Conservation (phyloP, 768 basidiomycete species). For the Russula griseocarnosa region DNA sequence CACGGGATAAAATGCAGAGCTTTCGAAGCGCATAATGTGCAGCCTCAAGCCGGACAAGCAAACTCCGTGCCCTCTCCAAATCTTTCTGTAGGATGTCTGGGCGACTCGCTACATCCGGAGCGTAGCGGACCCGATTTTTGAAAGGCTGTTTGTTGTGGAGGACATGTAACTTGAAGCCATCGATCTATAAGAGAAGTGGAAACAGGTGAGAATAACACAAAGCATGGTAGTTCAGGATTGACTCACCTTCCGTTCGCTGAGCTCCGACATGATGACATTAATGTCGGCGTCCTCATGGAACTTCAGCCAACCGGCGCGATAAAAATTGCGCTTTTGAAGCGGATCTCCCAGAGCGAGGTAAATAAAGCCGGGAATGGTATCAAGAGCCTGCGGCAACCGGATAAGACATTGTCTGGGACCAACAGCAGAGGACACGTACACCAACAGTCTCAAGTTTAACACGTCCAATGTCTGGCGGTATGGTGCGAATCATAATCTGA, state of each 20-base stretch:
- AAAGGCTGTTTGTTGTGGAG: slow-evolving; percentile 76
- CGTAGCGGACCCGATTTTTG: slow-evolving; percentile 69
- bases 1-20: slow-evolving; percentile 32
- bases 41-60: slow-evolving; percentile 72
- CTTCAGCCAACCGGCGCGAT: slow-evolving; percentile 91
- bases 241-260: slow-evolving; percentile 80
- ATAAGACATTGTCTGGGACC: slow-evolving; percentile 19
- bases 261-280: slow-evolving; percentile 58
- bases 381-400: slow-evolving; percentile 54
- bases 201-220: neutral
- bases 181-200: slow-evolving; percentile 54
- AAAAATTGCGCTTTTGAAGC: slow-evolving; percentile 86
- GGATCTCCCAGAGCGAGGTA: slow-evolving; percentile 92
- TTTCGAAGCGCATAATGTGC: slow-evolving; percentile 56
- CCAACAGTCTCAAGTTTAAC: slow-evolving; percentile 84
- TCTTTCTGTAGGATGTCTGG: slow-evolving; percentile 81
- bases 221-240: neutral
- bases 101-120: slow-evolving; percentile 77
- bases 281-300: slow-evolving; percentile 86
- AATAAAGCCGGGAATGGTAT: slow-evolving; percentile 73
- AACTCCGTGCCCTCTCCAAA: slow-evolving; percentile 64
- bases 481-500: slow-evolving; percentile 92
- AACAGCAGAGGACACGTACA: slow-evolving; percentile 25
- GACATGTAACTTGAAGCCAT: slow-evolving; percentile 91
- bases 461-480: slow-evolving; percentile 89